Evolutionary conservation across 495 filamentous ascomycete species (phyloP).

Genomic region (Clavariopsis aquatica): DNA sequence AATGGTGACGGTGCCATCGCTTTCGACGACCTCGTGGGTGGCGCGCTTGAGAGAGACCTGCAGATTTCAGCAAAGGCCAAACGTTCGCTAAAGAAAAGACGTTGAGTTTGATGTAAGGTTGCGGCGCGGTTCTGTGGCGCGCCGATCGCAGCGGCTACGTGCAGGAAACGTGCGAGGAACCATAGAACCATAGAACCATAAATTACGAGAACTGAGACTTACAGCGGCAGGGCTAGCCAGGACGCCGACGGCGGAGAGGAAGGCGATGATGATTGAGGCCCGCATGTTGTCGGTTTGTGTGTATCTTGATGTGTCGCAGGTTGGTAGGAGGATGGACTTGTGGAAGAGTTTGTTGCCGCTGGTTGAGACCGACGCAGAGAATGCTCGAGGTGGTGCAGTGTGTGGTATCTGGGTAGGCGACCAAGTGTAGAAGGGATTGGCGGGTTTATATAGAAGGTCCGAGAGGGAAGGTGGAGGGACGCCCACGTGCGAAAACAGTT

Average conservation of each 20-base stretch:
- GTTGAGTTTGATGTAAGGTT: not conserved
- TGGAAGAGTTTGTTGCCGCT: no score
- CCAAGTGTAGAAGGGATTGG: constrained; percentile 2
- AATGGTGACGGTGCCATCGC: not conserved
- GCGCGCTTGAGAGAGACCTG: constrained; percentile 25
- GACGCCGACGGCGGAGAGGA: constrained; percentile 17
- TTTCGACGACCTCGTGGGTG: constrained; percentile 4
- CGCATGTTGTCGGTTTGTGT: constrained; percentile 21
- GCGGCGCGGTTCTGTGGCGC: not conserved
- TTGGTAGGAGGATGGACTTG: no score
- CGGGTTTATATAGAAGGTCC: constrained; percentile 9
- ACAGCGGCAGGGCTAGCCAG: constrained; percentile 24
- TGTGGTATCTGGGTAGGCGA: not conserved
- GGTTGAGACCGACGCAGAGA: not conserved
- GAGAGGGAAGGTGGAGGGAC: no score
- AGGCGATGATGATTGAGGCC: constrained; percentile 20
- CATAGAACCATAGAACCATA: not conserved
- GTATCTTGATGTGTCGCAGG: not conserved
- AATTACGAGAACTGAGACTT: constrained; percentile 5
- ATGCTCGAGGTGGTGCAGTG: not conserved
- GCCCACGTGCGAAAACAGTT: no score
- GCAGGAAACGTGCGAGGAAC: constrained; percentile 2
- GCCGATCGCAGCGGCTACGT: constrained; percentile 5
- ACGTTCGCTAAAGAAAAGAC: not conserved
- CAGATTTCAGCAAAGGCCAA: not conserved